These are phyloP conservation scores for Sporodiniella umbellata DNA, from an alignment of 371 early-diverging fungal genomes.

Conservation along the genomic window DNA sequence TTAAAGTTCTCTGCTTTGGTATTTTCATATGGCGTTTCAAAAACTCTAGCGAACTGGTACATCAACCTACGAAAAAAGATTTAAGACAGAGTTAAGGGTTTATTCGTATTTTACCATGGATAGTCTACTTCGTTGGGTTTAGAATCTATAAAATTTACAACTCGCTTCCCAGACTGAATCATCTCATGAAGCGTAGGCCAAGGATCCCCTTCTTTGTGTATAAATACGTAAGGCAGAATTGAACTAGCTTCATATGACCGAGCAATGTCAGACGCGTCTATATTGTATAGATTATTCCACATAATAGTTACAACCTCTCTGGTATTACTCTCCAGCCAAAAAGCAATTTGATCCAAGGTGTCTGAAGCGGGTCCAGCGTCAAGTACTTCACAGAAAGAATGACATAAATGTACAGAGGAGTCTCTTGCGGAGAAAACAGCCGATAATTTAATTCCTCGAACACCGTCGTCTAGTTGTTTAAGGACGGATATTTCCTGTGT, in stretches of 20 bases:
- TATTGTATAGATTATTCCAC: conserved; percentile 62
- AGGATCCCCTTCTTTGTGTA: conserved; percentile 14
- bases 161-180: conserved; percentile 55
- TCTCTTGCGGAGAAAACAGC: conserved; percentile 54
- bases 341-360: conserved; percentile 44
- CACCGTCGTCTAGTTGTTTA: conserved; percentile 65
- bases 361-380: conserved; percentile 55
- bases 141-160: conserved; percentile 67
- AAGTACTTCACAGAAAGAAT: conserved; percentile 54
- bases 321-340: conserved; percentile 56
- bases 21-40: conserved; percentile 56
- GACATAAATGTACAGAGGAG: conserved; percentile 59
- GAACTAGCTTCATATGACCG: conserved; percentile 48
- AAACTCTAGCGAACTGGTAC: conserved; percentile 45
- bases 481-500: conserved; percentile 60
- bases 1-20: conserved; percentile 23
- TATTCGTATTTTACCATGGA: conserved; percentile 49
- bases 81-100: not conserved
- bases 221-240: conserved; percentile 48
- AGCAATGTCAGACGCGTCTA: conserved; percentile 38
- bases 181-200: conserved; percentile 74
- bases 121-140: conserved; percentile 39
- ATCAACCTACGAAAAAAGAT: conserved; percentile 36
- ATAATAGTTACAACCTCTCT: conserved; percentile 71
- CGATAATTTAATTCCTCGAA: conserved; percentile 71